Evolutionary conservation across 805 yeast genomes (phyloP).

Genomic region (Scheffersomyces ergatensis): DNA sequence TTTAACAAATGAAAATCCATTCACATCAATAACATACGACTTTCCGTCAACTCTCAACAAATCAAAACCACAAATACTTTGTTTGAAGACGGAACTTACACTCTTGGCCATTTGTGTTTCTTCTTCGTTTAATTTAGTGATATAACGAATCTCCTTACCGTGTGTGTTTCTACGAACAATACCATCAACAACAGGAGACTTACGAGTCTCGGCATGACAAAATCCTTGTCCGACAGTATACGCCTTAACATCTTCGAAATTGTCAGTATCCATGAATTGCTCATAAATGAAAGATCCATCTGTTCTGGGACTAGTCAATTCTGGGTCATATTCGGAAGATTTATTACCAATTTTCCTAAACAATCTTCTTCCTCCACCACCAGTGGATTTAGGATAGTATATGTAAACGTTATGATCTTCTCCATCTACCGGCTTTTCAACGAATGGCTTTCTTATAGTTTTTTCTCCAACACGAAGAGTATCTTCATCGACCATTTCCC

Average conservation of each 20-base stretch:
- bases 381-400: constrained; percentile 81
- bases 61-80: constrained; percentile 97
- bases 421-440: constrained; percentile 98
- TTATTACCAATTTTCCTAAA: constrained; percentile 97
- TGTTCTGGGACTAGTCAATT: constrained; percentile 69
- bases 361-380: constrained; percentile 96
- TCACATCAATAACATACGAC: constrained; percentile 93
- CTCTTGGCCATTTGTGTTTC: constrained; percentile 80
- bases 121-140: constrained; percentile 72
- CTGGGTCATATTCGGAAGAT: constrained; percentile 92
- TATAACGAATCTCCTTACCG: constrained; percentile 92
- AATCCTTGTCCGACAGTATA: constrained; percentile 89
- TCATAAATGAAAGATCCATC: constrained; percentile 92
- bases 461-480: constrained; percentile 74
- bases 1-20: constrained; percentile 96
- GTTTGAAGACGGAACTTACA: constrained; percentile 76
- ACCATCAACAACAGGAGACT: constrained; percentile 99
- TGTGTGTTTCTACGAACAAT: constrained; percentile 95
- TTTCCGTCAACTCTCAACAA: constrained; percentile 82
- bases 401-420: constrained; percentile 97
- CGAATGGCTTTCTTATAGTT: constrained; percentile 81
- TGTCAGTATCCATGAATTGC: constrained; percentile 95
- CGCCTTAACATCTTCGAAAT: constrained; percentile 97
- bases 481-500: constrained; percentile 82
- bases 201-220: constrained; percentile 98